Evolutionary conservation across 495 filamentous ascomycete species (phyloP).

Genomic region (Oidiodendron maius): DNA sequence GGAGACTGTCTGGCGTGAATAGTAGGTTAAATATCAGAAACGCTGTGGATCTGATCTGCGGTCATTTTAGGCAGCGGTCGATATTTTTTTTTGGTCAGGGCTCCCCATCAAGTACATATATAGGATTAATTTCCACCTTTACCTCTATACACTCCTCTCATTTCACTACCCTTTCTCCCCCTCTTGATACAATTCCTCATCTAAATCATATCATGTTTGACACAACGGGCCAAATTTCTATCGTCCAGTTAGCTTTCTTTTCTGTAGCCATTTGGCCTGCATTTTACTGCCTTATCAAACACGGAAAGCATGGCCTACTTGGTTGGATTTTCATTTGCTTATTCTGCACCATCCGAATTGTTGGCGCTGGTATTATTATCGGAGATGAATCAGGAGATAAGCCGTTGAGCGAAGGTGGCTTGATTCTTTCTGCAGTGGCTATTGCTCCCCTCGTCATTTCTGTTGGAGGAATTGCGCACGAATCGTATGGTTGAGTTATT

Average conservation of each 20-base stretch:
- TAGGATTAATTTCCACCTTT: no score
- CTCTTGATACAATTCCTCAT: no score
- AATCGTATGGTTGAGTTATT: neutral
- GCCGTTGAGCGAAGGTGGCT: neutral
- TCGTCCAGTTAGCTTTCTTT: conserved; percentile 1
- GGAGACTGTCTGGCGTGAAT: no score
- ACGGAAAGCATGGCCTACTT: neutral
- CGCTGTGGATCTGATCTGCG: no score
- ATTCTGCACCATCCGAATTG: conserved; percentile 1
- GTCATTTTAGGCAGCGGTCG: no score
- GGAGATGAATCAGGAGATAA: neutral
- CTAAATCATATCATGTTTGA: conserved; percentile 5
- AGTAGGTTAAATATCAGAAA: no score
- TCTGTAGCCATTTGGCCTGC: neutral
- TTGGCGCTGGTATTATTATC: neutral
- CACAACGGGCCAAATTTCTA: conserved; percentile 2
- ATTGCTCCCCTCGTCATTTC: neutral
- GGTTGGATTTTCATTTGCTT: conserved; percentile 1
- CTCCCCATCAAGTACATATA: no score
- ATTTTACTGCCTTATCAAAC: conserved; percentile 1
- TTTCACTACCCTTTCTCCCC: no score
- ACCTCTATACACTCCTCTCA: no score
- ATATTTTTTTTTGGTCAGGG: no score
- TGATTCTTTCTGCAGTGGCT: conserved; percentile 1
- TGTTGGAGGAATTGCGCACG: conserved; percentile 2